Evolutionary conservation across 2,329 filamentous ascomycete genomes (phyloP).

Genomic region (Cercospora nicotianae): DNA sequence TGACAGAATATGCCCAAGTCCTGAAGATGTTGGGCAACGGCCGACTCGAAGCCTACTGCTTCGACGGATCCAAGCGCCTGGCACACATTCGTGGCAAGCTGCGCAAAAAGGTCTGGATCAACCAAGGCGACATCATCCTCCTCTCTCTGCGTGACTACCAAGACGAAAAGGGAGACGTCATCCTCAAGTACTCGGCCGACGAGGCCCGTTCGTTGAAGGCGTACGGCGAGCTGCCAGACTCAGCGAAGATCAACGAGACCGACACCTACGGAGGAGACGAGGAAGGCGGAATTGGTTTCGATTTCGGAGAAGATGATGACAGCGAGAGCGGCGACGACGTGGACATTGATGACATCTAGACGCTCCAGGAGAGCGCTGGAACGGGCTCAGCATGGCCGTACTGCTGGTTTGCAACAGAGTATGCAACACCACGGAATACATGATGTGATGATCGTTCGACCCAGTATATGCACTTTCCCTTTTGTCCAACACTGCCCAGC

Average conservation of each 20-base stretch:
- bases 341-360: slow-evolving; percentile 89
- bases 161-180: slow-evolving; percentile 89
- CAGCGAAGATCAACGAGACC: slow-evolving; percentile 99
- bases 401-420: not conserved
- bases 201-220: slow-evolving; percentile 94
- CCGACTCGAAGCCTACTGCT: slow-evolving; percentile 88
- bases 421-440: not conserved
- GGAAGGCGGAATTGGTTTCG: slow-evolving; percentile 94
- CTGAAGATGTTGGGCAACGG: slow-evolving; percentile 97
- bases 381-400: not conserved
- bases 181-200: slow-evolving; percentile 92
- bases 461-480: not conserved
- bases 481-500: not conserved
- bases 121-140: slow-evolving; percentile 93
- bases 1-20: slow-evolving; percentile 74
- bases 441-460: not conserved
- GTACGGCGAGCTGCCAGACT: slow-evolving; percentile 95
- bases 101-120: slow-evolving; percentile 99
- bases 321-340: slow-evolving; percentile 70
- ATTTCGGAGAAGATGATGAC: slow-evolving; percentile 89
- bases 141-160: slow-evolving; percentile 88
- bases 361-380: slow-evolving; percentile 1
- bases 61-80: slow-evolving; percentile 85
- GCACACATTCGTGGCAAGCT: slow-evolving; percentile 93
- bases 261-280: slow-evolving; percentile 90